Conservation (phyloP, 345 rosid species). For the Psidium friedrichsthalianum region DNA sequence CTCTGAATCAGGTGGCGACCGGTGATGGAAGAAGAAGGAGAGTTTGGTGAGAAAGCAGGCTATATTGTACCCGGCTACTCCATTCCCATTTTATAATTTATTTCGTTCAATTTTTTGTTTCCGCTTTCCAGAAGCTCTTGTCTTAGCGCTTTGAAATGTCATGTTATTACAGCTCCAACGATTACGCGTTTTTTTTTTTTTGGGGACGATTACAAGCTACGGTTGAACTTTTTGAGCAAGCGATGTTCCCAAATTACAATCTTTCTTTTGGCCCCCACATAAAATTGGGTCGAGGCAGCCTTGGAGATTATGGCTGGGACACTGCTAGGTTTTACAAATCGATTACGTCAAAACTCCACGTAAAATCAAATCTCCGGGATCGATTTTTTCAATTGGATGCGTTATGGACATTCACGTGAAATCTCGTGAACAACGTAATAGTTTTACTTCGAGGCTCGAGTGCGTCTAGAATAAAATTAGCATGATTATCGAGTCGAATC, state of each 20-base stretch:
- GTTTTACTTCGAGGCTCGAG: neutral
- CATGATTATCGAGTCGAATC: fast-evolving
- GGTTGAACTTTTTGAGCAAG: neutral
- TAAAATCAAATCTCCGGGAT: neutral
- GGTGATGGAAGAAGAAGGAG: neutral
- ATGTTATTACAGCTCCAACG: neutral
- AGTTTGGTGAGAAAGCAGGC: neutral
- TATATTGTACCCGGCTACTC: neutral
- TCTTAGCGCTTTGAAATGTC: neutral
- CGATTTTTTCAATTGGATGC: neutral
- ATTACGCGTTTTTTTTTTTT: no score
- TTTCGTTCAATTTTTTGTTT: no score
- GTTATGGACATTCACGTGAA: fast-evolving
- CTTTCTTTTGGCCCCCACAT: neutral
- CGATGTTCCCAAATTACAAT: neutral
- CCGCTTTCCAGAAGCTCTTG: neutral
- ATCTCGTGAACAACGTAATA: no score
- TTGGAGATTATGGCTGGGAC: neutral
- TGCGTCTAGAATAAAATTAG: fast-evolving
- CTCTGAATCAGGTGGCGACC: neutral
- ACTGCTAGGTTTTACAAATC: neutral
- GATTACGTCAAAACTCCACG: neutral
- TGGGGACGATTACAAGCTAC: no score
- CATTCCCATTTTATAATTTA: neutral
- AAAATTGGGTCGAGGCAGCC: neutral